Evolutionary conservation across 1,284 basidiomycete species (phyloP), one percentile per base, ranked within the genome.

Genomic region (Leccinum pachyderme): DNA sequence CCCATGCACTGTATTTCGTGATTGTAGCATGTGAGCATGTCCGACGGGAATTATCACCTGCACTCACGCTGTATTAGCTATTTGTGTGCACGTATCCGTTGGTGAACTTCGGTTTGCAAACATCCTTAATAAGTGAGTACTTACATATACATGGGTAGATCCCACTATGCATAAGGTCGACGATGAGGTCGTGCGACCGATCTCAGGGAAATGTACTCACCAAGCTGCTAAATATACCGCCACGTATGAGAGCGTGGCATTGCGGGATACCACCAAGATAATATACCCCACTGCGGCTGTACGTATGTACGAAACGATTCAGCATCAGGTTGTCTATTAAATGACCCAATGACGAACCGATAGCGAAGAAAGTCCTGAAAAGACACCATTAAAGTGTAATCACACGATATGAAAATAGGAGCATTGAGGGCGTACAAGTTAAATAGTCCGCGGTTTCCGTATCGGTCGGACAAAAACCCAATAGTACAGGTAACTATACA

Each of bases 61-160:
- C 9, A 64, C 77, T 63, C 60, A 82, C 81, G 86, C 78, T 4
- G 84, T 81, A 70, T 89, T 89, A 28, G 87, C 82, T 83, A 39
- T 53, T 41, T 2, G 33, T 32, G 13, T 12, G 22, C 13, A 15
- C 49, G 39, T 27, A 24, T 39, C 11, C 37, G 12, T 50, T 6
- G 12, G 49, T 32, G 13, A 35, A 35, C 15, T 9, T 37, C 35
- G n/a, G n/a, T 9, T 35, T n/a, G 7, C 8, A 35, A 35, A 35
- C n/a, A 2, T 8, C n/a, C 5, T 8, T 9, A 18, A 22, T 39
- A 9, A 39, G n/a, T 39, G 18, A 39, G 33, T 15, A 77, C 82
- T 75, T 54, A 84, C 82, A 77, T 59, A 89, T 86, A 47, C 81
- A 76, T 5, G 87, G 85, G 66, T 87, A 90, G 57, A 89, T 87